phyloP scores from a whole-genome alignment of 1,284 basidiomycete genomes.

The Leccinum huronense region DNA sequence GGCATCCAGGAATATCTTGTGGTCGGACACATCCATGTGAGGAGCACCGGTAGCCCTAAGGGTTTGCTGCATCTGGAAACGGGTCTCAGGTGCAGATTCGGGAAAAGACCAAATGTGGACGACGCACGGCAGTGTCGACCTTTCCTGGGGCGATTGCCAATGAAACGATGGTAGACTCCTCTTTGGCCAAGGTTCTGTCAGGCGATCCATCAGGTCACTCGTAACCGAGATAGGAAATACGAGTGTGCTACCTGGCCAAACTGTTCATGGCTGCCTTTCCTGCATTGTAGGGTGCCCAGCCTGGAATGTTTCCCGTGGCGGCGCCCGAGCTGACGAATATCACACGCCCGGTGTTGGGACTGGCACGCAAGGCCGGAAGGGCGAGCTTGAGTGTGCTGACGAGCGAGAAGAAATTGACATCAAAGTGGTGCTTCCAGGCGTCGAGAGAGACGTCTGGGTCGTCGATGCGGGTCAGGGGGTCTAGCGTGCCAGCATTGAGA shows the following conservation, averaged over 20 bases:
- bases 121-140: slow-evolving; percentile 68
- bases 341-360: slow-evolving; percentile 59
- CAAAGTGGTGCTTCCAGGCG: slow-evolving; percentile 66
- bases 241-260: slow-evolving; percentile 60
- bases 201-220: slow-evolving; percentile 11
- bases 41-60: slow-evolving; percentile 48
- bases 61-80: slow-evolving; percentile 63
- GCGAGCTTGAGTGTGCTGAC: slow-evolving; percentile 63
- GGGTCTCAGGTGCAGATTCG: slow-evolving; percentile 6
- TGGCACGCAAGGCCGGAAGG: slow-evolving; percentile 66
- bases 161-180: slow-evolving; percentile 72
- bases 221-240: slow-evolving; percentile 14
- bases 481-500: slow-evolving; percentile 75
- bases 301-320: slow-evolving; percentile 61
- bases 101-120: slow-evolving; percentile 1
- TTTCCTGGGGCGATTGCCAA: slow-evolving; percentile 83
- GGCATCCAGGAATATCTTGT: slow-evolving; percentile 58
- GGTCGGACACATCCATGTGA: slow-evolving; percentile 52
- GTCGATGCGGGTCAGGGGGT: slow-evolving; percentile 46
- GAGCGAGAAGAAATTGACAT: slow-evolving; percentile 84
- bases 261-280: slow-evolving; percentile 86
- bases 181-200: slow-evolving; percentile 73
- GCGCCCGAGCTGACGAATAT: slow-evolving; percentile 84
- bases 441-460: slow-evolving; percentile 39
- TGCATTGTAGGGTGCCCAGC: slow-evolving; percentile 81